Evolutionary conservation across 805 yeast genomes (phyloP).

Genomic region (Candida pseudoglaebosa): DNA sequence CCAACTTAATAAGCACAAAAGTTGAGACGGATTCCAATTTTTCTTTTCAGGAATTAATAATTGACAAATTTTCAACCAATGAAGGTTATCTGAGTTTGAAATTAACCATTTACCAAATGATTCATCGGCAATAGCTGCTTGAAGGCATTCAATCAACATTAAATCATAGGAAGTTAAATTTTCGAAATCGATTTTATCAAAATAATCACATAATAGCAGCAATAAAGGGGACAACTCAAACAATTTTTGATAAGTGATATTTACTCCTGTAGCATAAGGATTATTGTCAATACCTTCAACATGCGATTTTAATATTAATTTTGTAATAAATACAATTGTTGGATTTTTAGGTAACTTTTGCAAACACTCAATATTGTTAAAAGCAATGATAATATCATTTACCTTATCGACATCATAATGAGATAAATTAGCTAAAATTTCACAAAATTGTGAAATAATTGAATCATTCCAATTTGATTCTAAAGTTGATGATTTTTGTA

Average conservation of each 20-base stretch:
- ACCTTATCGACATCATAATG: slow-evolving; percentile 4
- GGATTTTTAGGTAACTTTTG: slow-evolving; percentile 6
- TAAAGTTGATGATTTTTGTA: not conserved
- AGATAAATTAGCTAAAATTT: slow-evolving; percentile 21
- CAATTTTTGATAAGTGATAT: slow-evolving; percentile 9
- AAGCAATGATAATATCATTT: not conserved
- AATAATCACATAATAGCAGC: slow-evolving; percentile 9
- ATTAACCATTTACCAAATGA: slow-evolving; percentile 23
- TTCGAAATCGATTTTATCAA: slow-evolving; percentile 13
- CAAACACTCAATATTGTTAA: not conserved
- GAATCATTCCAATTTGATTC: slow-evolving; percentile 11
- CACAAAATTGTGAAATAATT: slow-evolving; percentile 16
- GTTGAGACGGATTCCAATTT: slow-evolving; percentile 37
- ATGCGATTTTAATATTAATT: slow-evolving; percentile 22
- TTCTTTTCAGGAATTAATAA: slow-evolving; percentile 35
- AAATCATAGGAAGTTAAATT: slow-evolving; percentile 12
- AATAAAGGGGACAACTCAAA: slow-evolving; percentile 7
- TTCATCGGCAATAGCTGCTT: slow-evolving; percentile 25
- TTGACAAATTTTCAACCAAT: slow-evolving; percentile 26
- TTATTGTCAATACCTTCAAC: slow-evolving; percentile 27
- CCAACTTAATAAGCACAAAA: slow-evolving; percentile 42
- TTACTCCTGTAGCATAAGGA: slow-evolving; percentile 13
- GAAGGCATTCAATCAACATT: slow-evolving; percentile 18
- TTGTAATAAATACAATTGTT: slow-evolving; percentile 10
- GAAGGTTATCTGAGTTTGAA: not conserved